Evolutionary conservation across 192 early-diverging fungal species (phyloP), one percentile per base, ranked within the genome.

Genomic region (Backusella macrospora): DNA sequence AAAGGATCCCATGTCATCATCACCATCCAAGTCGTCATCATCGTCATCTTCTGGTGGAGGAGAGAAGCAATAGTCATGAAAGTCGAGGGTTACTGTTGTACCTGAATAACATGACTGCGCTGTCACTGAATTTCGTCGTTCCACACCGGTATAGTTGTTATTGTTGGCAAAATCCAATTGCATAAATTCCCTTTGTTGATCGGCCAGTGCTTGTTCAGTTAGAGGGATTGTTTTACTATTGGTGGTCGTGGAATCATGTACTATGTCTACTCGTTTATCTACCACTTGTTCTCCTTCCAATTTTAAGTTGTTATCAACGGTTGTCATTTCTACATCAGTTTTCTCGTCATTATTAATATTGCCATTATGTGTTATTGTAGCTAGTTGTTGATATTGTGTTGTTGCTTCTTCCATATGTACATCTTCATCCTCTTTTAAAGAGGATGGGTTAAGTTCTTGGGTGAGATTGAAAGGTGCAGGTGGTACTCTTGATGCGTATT

Each of bases 11-110:
- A 65, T 34, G 8, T 65, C 63, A 44, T 68, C 38, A 46, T 68
- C 55, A 26, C 18, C 69, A 13, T 62, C 44, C 29, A 34, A 34
- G 29, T 34, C 29, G 7, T 65, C 63, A 44, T 68, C 38, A 46
- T 68, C 55, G 23, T 38, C 69, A 13, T 62, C 44, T 63, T 76
- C 75, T 18, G 75, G 15, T 42, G 76, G 70, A n/a, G 76, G 76
- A 13, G 76, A 77, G 39, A 80, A 76, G 46, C 78, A 80, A 29
- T 68, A 68, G 23, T 72, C 71, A 64, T 72, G 55, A 13, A 72
- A 72, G n/a, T 72, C 71, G 0, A 72, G 42, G 16, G 71, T 72
- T 18, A 62, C 71, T 55, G 71, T 72, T 23, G 71, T 64, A 15
- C 71, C 71, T 16, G 55, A 62, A 46, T 63, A 72, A 44, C 55